Percentiles rank a stretch among this genome's conserved stretches.
phyloP scores from a whole-genome alignment of 2,329 filamentous ascomycete genomes.

The Xylaria sp. region DNA sequence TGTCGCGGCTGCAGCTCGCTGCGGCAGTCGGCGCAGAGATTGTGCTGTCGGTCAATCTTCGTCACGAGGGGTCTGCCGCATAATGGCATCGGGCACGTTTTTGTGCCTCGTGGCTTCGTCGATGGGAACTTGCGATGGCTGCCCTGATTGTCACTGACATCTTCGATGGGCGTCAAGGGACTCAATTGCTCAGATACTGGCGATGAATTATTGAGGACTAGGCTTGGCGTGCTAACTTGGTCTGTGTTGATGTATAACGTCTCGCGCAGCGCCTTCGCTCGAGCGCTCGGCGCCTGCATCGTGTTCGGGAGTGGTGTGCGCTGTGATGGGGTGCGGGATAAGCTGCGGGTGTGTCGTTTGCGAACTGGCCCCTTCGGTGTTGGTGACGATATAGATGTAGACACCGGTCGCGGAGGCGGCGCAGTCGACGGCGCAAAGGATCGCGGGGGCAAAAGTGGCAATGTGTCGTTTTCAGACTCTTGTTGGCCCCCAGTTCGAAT shows the following conservation, averaged over 20 bases:
- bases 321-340: constrained; percentile 4
- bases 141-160: not conserved
- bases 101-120: not conserved
- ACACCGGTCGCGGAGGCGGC: not conserved
- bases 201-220: constrained; percentile 27
- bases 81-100: constrained; percentile 40
- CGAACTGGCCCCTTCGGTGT: constrained; percentile 1
- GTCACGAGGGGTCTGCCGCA: constrained; percentile 35
- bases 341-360: constrained; percentile 16
- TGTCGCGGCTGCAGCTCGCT: constrained; percentile 40
- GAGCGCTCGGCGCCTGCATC: constrained; percentile 4
- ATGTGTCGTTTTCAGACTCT: not conserved
- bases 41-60: constrained; percentile 34
- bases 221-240: constrained; percentile 18
- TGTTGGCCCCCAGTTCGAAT: constrained; percentile 2
- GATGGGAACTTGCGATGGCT: not conserved
- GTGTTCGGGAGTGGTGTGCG: not conserved
- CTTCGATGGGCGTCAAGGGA: constrained; percentile 18
- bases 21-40: constrained; percentile 43
- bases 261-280: constrained; percentile 10
- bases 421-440: not conserved
- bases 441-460: constrained; percentile 8
- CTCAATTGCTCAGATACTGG: constrained; percentile 17
- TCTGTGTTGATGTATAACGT: constrained; percentile 20
- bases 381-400: constrained; percentile 2